phyloP scores from a whole-genome alignment of 2,329 filamentous ascomycete species.

The Talaromyces marneffei region DNA sequence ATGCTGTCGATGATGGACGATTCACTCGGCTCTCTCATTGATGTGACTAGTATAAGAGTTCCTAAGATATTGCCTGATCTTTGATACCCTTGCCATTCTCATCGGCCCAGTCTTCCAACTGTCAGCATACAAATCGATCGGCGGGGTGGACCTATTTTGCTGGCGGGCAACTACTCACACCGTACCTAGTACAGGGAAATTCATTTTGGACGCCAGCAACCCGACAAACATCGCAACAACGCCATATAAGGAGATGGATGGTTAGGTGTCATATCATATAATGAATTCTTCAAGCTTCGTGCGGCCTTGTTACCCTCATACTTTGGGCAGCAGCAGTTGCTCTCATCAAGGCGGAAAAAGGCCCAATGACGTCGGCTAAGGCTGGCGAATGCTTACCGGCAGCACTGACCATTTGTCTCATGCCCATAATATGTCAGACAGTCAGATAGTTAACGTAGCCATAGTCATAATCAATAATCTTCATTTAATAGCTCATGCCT shows the following conservation, averaged over 20 bases:
- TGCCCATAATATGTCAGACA: no score
- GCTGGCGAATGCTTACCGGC: neutral
- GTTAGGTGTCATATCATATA: neutral
- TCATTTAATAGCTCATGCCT: neutral
- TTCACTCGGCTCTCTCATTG: neutral
- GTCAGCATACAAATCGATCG: neutral
- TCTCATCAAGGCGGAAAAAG: neutral
- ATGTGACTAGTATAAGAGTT: no score
- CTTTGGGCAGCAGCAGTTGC: neutral
- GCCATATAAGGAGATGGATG: neutral
- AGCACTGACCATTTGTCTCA: neutral
- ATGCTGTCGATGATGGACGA: neutral
- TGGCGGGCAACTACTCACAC: no score
- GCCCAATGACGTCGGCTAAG: slow-evolving; percentile 1
- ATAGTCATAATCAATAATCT: neutral
- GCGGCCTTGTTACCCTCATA: neutral
- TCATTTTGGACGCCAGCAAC: neutral
- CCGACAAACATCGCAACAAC: neutral
- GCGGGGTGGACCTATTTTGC: neutral
- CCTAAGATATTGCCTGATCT: neutral
- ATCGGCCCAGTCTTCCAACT: neutral
- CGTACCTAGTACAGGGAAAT: neutral
- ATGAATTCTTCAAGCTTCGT: neutral
- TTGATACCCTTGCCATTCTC: neutral
- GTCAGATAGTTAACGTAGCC: neutral